Evolutionary conservation across 805 yeast genomes (phyloP), one percentile per base, ranked within the genome.

Genomic region (Metschnikowia lunata): DNA sequence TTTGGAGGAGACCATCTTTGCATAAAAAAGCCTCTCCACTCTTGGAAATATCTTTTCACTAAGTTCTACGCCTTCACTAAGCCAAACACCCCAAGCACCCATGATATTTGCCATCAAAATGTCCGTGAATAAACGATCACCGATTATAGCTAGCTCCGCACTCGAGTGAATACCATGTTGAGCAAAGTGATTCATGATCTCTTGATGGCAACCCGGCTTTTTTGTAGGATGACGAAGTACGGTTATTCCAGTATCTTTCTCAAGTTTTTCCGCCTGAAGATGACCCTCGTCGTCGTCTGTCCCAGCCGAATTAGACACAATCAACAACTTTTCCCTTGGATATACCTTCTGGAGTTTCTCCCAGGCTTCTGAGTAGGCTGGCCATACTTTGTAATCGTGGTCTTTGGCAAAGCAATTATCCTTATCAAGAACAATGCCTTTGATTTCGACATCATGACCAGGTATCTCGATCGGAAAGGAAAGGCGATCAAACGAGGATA

Each of bases 291-390:
- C 97, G 54, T 84, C 95, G 46, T 76, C 71, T 0, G 95, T 85
- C 0, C 99, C 99, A 0, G 98, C 97, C 0, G 96, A 86, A 57
- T 91, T 91, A 55, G 95, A 85, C 4, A 91, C 96, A 8, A 91
- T 84, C 31, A 88, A 67, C 15, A 90, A 61, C 9, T 71, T 70
- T 5, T 80, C 82, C 30, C 72, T 79, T 0, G 93, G 88, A 55
- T 83, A 88, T 1, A 62, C 54, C n/a, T 62, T 53, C 35, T 71
- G 70, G 39, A 88, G 63, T n/a, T 59, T 54, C 6, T 66, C 62
- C 88, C 93, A 88, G 10, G 61, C 58, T 11, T 58, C 63, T 53
- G 57, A 52, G 50, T 89, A 90, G 1, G 68, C 85, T 0, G 86
- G 88, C 86, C 88, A 89, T 1, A 91, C 85, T 46, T 79, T 76